Percentiles rank a stretch among this genome's conserved stretches.
Conservation (phyloP, 768 basidiomycete genomes). For the Rhodotorula sphaerocarpa region DNA sequence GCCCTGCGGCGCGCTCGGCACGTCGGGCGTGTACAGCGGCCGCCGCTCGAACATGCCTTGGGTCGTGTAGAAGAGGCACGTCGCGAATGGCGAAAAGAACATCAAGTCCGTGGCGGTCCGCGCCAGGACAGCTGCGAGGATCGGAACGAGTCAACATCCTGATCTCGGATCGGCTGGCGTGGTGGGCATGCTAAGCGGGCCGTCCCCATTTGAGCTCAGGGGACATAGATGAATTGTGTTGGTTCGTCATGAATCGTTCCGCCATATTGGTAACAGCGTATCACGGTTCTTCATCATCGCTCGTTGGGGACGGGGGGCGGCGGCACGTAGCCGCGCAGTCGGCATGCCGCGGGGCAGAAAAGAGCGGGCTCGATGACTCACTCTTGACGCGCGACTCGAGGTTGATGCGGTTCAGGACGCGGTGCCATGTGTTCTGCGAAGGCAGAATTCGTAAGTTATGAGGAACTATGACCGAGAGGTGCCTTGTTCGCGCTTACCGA, state of each 20-base stretch:
- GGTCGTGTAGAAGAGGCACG: conserved; percentile 31
- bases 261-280: not conserved
- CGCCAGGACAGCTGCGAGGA: conserved; percentile 15
- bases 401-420: conserved; percentile 14
- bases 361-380: not conserved
- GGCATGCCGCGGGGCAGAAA: not conserved
- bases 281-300: not conserved
- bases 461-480: conserved; percentile 4
- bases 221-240: not conserved
- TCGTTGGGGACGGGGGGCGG: not conserved
- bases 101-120: conserved; percentile 26
- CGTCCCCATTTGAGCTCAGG: not conserved
- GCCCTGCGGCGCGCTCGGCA: conserved; percentile 2
- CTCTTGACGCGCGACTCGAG: not conserved
- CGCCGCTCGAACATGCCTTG: conserved; percentile 27
- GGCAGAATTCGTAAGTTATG: not conserved
- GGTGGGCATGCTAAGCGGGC: too few species aligned
- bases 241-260: not conserved
- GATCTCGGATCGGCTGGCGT: too few species aligned
- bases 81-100: conserved; percentile 35
- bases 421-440: conserved; percentile 33
- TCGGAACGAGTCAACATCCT: too few species aligned
- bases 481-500: conserved; percentile 24
- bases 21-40: not conserved
- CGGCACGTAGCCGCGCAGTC: not conserved